Conservation (phyloP, 1,284 basidiomycete species). For the Puccinia triticina region DNA sequence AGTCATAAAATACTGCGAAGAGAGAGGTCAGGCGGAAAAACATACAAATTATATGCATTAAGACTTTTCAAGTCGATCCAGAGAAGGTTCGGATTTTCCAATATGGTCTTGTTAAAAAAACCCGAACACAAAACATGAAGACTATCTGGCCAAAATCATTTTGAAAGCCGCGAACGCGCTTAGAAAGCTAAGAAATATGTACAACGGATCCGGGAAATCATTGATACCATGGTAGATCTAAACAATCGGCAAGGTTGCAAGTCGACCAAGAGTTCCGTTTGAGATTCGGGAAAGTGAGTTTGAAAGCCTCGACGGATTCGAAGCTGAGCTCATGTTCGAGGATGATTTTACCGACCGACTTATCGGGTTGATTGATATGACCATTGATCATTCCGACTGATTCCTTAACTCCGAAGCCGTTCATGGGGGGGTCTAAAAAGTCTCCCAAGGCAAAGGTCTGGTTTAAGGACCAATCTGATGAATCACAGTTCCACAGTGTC, state of each 20-base stretch:
- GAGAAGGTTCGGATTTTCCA: not conserved
- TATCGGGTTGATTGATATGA: slow-evolving; percentile 16
- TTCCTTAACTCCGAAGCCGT: slow-evolving; percentile 21
- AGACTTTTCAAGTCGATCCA: not conserved
- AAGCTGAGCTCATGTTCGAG: slow-evolving; percentile 78
- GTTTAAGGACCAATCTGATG: slow-evolving; percentile 49
- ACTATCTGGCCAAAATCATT: not conserved
- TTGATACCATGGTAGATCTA: slow-evolving; percentile 41
- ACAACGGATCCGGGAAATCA: not conserved
- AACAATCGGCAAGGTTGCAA: slow-evolving; percentile 60
- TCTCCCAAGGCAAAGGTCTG: slow-evolving; percentile 47
- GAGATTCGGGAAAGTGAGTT: slow-evolving; percentile 69
- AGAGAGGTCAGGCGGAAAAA: not conserved
- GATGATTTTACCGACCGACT: slow-evolving; percentile 71
- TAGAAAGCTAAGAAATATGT: not conserved
- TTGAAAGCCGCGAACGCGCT: not conserved
- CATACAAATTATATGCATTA: not conserved
- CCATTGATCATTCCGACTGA: slow-evolving; percentile 11
- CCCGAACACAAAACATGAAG: not conserved
- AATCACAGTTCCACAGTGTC: slow-evolving; percentile 37
- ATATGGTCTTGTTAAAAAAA: not conserved
- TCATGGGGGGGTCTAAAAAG: slow-evolving; percentile 42
- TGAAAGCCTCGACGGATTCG: slow-evolving; percentile 70
- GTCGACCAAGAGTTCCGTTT: slow-evolving; percentile 70
- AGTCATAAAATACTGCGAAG: not conserved